Conservation (phyloP, 2,329 filamentous ascomycete species). For the Colletotrichum sp. region DNA sequence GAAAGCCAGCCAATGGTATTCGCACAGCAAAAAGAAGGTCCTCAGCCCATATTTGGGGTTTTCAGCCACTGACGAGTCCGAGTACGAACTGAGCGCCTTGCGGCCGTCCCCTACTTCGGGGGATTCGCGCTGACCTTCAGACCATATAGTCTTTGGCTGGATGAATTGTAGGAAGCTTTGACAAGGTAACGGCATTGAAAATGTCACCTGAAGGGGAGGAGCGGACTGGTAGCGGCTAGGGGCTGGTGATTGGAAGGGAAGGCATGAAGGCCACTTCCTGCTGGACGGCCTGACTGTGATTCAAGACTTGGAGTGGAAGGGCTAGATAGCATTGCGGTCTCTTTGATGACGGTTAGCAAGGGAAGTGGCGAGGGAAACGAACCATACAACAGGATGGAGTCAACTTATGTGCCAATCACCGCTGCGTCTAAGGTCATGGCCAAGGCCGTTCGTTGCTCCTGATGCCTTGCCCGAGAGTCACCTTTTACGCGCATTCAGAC, state of each 20-base stretch:
- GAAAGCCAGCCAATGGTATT: rapidly evolving
- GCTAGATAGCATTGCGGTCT: not conserved
- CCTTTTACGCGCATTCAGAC: not conserved
- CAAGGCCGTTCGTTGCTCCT: not conserved
- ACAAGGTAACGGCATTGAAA: not conserved
- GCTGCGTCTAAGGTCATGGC: rapidly evolving
- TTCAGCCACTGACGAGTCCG: not conserved
- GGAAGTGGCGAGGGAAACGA: rapidly evolving
- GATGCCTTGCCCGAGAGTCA: not conserved
- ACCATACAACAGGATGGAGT: not conserved
- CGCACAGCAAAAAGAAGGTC: not conserved
- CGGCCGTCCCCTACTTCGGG: not conserved
- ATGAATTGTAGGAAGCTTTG: not conserved
- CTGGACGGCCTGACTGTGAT: not conserved
- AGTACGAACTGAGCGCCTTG: not conserved
- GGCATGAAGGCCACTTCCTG: not conserved
- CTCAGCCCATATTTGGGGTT: not conserved
- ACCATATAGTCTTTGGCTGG: not conserved
- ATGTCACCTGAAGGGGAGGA: not conserved
- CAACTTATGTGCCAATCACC: not conserved
- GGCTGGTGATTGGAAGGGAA: not conserved
- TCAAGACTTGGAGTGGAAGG: not conserved
- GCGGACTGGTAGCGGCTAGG: not conserved
- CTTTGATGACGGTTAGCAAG: not conserved
- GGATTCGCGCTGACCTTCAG: not conserved